These are phyloP conservation scores for Epichloe festucae DNA, from an alignment of 2,329 filamentous ascomycete genomes.

Conservation along the genomic window DNA sequence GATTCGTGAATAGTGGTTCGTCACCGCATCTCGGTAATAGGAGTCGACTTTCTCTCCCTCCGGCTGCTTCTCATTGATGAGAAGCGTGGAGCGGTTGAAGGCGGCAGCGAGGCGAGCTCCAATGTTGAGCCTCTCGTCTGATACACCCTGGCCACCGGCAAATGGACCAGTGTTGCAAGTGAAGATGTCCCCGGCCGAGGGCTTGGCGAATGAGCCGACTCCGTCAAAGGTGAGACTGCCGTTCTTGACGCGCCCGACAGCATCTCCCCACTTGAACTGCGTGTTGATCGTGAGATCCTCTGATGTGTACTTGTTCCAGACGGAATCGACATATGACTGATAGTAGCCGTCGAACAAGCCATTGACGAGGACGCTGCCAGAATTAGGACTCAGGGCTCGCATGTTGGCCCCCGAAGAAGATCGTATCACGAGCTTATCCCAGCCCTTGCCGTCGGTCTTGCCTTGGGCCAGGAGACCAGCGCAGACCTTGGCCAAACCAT, in stretches of 20 bases:
- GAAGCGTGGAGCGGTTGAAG: constrained; percentile 60
- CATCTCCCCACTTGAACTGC: constrained; percentile 37
- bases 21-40: constrained; percentile 42
- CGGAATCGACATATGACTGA: constrained; percentile 33
- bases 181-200: constrained; percentile 36
- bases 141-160: constrained; percentile 26
- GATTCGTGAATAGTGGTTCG: constrained; percentile 56
- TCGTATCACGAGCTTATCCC: constrained; percentile 38
- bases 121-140: constrained; percentile 43
- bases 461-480: constrained; percentile 31
- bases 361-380: constrained; percentile 29
- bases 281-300: constrained; percentile 38
- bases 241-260: constrained; percentile 28
- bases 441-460: constrained; percentile 32
- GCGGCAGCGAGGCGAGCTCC: constrained; percentile 63
- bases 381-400: constrained; percentile 41
- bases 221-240: constrained; percentile 27
- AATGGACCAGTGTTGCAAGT: constrained; percentile 45
- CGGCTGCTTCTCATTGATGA: constrained; percentile 38
- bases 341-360: constrained; percentile 38
- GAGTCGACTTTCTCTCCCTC: constrained; percentile 31
- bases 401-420: constrained; percentile 24
- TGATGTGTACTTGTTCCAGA: constrained; percentile 36
- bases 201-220: constrained; percentile 34
- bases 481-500: constrained; percentile 34